Evolutionary conservation across 257 asterid species (phyloP).

Genomic region (Solanum chilense): DNA sequence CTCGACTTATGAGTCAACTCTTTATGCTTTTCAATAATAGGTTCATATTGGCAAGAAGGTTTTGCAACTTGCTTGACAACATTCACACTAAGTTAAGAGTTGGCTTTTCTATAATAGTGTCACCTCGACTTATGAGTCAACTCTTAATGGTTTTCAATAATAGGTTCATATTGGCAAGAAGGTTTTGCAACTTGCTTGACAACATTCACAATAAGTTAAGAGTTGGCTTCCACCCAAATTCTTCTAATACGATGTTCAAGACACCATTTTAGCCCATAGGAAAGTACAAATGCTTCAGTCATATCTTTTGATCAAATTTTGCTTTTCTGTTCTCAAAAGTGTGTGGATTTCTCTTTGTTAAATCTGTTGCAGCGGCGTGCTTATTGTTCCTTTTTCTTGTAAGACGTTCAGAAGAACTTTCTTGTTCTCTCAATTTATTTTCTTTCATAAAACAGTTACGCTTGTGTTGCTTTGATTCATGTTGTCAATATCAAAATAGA

Average conservation of each 20-base stretch:
- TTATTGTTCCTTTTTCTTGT: neutral
- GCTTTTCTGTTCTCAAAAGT: neutral
- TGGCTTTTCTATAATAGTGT: neutral
- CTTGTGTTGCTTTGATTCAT: neutral
- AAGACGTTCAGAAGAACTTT: neutral
- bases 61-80: neutral
- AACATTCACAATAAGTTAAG: neutral
- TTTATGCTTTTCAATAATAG: neutral
- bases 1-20: neutral
- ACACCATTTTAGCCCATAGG: neutral
- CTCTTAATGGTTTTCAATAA: neutral
- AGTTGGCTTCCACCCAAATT: neutral
- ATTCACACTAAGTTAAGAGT: neutral
- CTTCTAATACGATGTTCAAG: neutral
- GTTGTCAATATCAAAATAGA: neutral
- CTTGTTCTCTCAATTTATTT: neutral
- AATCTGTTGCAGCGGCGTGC: neutral
- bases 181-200: neutral
- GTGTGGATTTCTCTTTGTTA: neutral
- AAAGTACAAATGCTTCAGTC: neutral
- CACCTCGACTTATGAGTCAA: neutral
- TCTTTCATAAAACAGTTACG: neutral
- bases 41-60: neutral
- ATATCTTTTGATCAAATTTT: neutral
- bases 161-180: neutral